These are phyloP conservation scores for Russula ochroleuca DNA, from an alignment of 768 basidiomycete genomes.

Conservation along the genomic window DNA sequence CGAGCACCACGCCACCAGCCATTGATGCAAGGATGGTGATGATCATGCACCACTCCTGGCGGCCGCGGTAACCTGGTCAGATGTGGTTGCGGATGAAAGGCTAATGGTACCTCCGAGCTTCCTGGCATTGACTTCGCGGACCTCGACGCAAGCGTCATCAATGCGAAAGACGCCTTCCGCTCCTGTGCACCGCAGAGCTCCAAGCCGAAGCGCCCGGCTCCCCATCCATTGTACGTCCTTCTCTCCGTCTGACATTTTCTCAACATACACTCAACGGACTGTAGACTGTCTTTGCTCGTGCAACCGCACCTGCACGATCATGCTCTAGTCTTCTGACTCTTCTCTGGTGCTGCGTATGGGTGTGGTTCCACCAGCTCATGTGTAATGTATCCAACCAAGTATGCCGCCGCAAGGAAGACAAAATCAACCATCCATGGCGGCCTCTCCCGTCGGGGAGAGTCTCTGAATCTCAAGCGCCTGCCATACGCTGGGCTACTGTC, in stretches of 20 bases:
- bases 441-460: slow-evolving; percentile 31
- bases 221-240: slow-evolving; percentile 32
- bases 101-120: slow-evolving; percentile 59
- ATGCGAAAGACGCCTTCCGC: slow-evolving; percentile 33
- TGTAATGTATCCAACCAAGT: slow-evolving; percentile 32
- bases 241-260: background rate
- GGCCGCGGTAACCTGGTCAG: slow-evolving; percentile 63
- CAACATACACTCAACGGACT: background rate
- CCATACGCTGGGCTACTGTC: slow-evolving; percentile 27
- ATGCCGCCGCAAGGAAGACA: slow-evolving; percentile 28
- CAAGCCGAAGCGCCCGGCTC: slow-evolving; percentile 35
- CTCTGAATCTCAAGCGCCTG: slow-evolving; percentile 19
- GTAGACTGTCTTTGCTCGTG: slow-evolving; percentile 24
- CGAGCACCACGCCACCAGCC: slow-evolving; percentile 48
- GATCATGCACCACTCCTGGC: slow-evolving; percentile 50
- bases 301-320: slow-evolving; percentile 21
- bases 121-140: slow-evolving; percentile 82
- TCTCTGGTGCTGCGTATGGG: slow-evolving; percentile 24
- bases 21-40: slow-evolving; percentile 27
- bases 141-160: slow-evolving; percentile 33
- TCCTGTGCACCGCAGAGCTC: slow-evolving; percentile 31
- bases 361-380: slow-evolving; percentile 28
- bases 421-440: slow-evolving; percentile 30
- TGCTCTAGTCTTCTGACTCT: slow-evolving; percentile 12
- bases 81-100: slow-evolving; percentile 76